A percentile compares a stretch with the other conserved stretches of the same genome.
phyloP scores from a whole-genome alignment of 2,329 filamentous ascomycete species.

The Botrytis porri region DNA sequence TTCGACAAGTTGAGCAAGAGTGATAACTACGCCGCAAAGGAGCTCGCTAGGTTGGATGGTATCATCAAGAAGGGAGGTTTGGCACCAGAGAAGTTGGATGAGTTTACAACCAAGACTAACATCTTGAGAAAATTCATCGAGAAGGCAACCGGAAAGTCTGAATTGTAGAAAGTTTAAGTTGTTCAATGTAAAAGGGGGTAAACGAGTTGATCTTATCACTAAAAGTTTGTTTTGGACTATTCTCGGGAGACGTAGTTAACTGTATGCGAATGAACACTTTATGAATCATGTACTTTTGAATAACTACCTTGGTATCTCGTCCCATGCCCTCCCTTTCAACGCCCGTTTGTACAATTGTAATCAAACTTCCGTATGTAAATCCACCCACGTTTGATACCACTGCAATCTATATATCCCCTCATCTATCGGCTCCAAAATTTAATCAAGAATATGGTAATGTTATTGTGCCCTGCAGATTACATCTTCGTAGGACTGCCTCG shows the following conservation, averaged over 20 bases:
- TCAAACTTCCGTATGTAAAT: slow-evolving; percentile 5
- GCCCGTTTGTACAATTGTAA: slow-evolving; percentile 1
- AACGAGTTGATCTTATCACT: not conserved
- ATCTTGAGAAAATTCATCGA: slow-evolving; percentile 76
- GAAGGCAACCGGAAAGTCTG: slow-evolving; percentile 60
- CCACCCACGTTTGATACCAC: not conserved
- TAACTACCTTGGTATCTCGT: slow-evolving; percentile 11
- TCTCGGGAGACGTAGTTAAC: not conserved
- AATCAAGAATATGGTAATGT: not conserved
- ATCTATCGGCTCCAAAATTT: not conserved
- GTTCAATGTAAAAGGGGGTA: slow-evolving; percentile 2
- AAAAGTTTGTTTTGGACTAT: slow-evolving; percentile 4
- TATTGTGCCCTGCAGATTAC: slow-evolving; percentile 13
- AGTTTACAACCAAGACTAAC: slow-evolving; percentile 82
- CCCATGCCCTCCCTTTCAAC: slow-evolving; percentile 12
- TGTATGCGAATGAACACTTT: not conserved
- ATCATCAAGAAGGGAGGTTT: slow-evolving; percentile 85
- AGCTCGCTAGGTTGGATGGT: slow-evolving; percentile 74
- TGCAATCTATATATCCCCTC: slow-evolving; percentile 2
- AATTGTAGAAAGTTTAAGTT: slow-evolving; percentile 38
- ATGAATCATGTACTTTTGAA: slow-evolving; percentile 5
- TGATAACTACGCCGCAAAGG: slow-evolving; percentile 78
- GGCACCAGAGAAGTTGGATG: slow-evolving; percentile 81
- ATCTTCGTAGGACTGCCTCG: slow-evolving; percentile 33
- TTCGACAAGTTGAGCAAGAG: slow-evolving; percentile 80